These are phyloP conservation scores for Pseudomassariella vexata DNA, from an alignment of 2,329 filamentous ascomycete genomes.

Conservation along the genomic window DNA sequence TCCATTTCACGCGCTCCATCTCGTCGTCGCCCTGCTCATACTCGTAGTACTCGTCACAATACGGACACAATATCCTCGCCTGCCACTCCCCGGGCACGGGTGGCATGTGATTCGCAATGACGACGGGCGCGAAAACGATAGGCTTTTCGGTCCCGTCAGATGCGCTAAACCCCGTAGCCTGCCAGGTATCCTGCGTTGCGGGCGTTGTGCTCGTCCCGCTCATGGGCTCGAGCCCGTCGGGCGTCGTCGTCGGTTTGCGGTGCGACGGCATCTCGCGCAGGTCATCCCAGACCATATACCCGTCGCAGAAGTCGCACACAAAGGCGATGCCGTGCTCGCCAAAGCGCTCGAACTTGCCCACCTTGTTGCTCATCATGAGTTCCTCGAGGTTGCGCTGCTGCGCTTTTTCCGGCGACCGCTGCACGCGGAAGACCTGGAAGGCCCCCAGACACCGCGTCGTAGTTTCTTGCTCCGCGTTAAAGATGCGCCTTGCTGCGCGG, in stretches of 20 bases:
- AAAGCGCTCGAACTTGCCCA: constrained; percentile 52
- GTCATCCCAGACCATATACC: constrained; percentile 54
- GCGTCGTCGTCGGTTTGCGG: constrained; percentile 14
- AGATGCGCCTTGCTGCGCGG: constrained; percentile 51
- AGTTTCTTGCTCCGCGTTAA: constrained; percentile 41
- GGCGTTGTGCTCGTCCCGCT: constrained; percentile 7
- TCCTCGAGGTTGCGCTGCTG: constrained; percentile 34
- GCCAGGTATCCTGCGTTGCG: constrained; percentile 39
- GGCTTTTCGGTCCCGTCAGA: constrained; percentile 40
- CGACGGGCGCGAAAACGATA: constrained; percentile 51
- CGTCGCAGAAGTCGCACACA: constrained; percentile 57
- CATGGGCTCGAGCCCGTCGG: constrained; percentile 16
- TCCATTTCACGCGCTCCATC: constrained; percentile 41
- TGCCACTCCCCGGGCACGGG: constrained; percentile 46
- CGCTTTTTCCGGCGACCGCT: constrained; percentile 26
- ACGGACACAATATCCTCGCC: constrained; percentile 46
- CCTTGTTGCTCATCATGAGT: constrained; percentile 42
- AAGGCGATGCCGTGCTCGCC: constrained; percentile 50
- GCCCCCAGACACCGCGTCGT: constrained; percentile 49
- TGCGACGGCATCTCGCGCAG: constrained; percentile 45
- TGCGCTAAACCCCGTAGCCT: constrained; percentile 38
- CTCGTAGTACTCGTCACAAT: constrained; percentile 49
- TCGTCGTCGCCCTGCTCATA: constrained; percentile 44
- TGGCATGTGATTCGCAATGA: constrained; percentile 51
- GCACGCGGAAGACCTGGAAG: constrained; percentile 45